Evolutionary conservation across 495 filamentous ascomycete species (phyloP), one percentile per base, ranked within the genome.

Genomic region (Aspergillus leporis): DNA sequence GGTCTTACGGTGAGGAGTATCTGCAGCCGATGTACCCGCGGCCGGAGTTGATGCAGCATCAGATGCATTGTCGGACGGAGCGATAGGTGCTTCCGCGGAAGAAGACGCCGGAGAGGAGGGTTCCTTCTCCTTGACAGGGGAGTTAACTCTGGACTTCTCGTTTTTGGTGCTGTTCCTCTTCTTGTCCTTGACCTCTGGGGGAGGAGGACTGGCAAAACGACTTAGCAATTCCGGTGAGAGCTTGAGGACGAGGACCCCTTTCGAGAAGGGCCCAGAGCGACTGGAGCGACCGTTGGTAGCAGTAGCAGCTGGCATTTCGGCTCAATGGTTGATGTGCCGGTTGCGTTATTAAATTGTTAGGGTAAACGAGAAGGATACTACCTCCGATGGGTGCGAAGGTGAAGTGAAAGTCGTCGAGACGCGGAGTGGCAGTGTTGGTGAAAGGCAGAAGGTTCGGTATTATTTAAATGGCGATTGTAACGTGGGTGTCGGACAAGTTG

Each of bases 1-100:
- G 61, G 86, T 76, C 81, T 90, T 84, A 58, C 75, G 74, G 46
- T 68, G 74, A 19, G 72, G 70, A 22, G 70, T 73, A 76, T 87
- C 81, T 72, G 84, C 80, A 41, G 73, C 72, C 41, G 77, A 82
- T 40, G 85, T 83, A 51, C 76, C 72, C 47, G 76, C 67, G 58
- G 75, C 78, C 60, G 78, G 84, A 51, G 78, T 81, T 61, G 81
- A 75, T 57, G 77, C 75, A 55, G 80, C 75, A 54, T 86, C 80
- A 51, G 84, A 83, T 61, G 75, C 76, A 62, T 82, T 76, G 69
- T 77, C 77, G 32, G 84, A 80, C 18, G 86, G 80, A n/a, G 83
- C 76, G 31, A 74, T 61, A 9, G 66, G 70, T 18, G 78, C 77
- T 55, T 84, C 83, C 48, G 78, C 73, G 47, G 77, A 70, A 36